Base-by-base conservation (phyloP, 2,329 filamentous ascomycete species). In the Phoma sp. region DNA sequence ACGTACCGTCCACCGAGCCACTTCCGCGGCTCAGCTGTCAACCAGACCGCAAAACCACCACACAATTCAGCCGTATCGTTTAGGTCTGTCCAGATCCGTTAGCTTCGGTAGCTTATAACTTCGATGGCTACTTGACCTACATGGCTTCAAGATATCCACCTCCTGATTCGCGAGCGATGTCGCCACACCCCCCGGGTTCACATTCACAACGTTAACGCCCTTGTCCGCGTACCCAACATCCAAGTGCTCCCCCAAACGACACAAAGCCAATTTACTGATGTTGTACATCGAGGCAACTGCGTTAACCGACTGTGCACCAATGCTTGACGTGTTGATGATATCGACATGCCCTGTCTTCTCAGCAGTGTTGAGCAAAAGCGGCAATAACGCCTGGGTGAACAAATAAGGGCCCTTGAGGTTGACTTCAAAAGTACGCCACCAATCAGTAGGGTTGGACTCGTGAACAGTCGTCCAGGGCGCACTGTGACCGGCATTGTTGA, bases 391-490 rank as follows among this genome's bases (percentile, higher is more conserved):
- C 10, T 76, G 74, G 7, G 76, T 67, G 9, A 80, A 63, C 1
- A 82, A 69, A 60, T 79, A 84, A 0, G 75, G 65, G 0, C 82
- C 83, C 18, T 76, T 74, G n/a, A 84, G 30, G 60, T 84, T 85
- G 33, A 82, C 72, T 38, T 80, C 76, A 66, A 75, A 79, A 0
- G 74, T 76, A 20, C 74, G 67, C 75, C 75, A 80, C 73, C 74
- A 80, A 1, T 68, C 64, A 4, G 58, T 54, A 2, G 76, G 71
- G 14, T 79, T 67, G 2, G 67, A 62, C 1, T 77, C 72, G 5
- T 56, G 53, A 5, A 81, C 47, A 0, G 67, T 65, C 0, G 53
- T 47, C 63, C 59, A 72, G 11, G 64, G 61, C 3, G 71, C 71
- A 1, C 76, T 51, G 20, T 66, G 66, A 0, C 78, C 79, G 0